phyloP scores from a whole-genome alignment of 2,329 filamentous ascomycete genomes.

The Lasiodiplodia gonubiensis region DNA sequence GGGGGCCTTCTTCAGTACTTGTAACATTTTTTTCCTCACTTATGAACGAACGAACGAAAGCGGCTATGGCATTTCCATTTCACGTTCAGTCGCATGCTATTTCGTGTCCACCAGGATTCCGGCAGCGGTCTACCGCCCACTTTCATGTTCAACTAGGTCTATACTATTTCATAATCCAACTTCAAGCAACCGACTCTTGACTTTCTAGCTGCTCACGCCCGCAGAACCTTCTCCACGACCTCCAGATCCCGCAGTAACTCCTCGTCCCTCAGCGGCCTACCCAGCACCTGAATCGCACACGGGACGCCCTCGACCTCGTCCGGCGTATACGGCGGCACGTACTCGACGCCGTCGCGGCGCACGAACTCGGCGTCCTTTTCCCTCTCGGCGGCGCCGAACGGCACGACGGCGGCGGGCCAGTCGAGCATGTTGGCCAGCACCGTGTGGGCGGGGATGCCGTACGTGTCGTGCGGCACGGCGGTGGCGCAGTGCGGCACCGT shows the following conservation, averaged over 20 bases:
- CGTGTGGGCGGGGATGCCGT: slow-evolving; percentile 51
- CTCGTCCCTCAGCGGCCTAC: slow-evolving; percentile 56
- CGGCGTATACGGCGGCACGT: slow-evolving; percentile 45
- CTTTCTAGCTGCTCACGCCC: no score
- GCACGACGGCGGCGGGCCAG: slow-evolving; percentile 60
- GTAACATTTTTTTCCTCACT: slow-evolving; percentile 14
- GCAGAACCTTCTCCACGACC: slow-evolving; percentile 37
- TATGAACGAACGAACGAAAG: slow-evolving; percentile 22
- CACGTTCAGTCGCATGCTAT: not conserved
- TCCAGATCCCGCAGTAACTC: slow-evolving; percentile 48
- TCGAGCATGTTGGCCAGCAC: slow-evolving; percentile 60
- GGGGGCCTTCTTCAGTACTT: slow-evolving; percentile 4
- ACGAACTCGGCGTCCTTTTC: slow-evolving; percentile 47
- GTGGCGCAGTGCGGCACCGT: slow-evolving; percentile 57
- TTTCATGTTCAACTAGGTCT: not conserved
- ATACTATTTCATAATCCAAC: slow-evolving; percentile 3
- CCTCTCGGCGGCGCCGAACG: slow-evolving; percentile 51
- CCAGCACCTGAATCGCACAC: slow-evolving; percentile 55
- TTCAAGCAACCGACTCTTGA: no score
- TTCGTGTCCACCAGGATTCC: slow-evolving; percentile 1
- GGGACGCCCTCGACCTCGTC: slow-evolving; percentile 40
- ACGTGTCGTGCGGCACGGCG: slow-evolving; percentile 45
- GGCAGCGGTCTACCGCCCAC: not conserved
- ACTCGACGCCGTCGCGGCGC: slow-evolving; percentile 36
- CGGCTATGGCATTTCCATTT: slow-evolving; percentile 18